Conservation (phyloP, 371 early-diverging fungal genomes). For the Entomophthora muscae region DNA sequence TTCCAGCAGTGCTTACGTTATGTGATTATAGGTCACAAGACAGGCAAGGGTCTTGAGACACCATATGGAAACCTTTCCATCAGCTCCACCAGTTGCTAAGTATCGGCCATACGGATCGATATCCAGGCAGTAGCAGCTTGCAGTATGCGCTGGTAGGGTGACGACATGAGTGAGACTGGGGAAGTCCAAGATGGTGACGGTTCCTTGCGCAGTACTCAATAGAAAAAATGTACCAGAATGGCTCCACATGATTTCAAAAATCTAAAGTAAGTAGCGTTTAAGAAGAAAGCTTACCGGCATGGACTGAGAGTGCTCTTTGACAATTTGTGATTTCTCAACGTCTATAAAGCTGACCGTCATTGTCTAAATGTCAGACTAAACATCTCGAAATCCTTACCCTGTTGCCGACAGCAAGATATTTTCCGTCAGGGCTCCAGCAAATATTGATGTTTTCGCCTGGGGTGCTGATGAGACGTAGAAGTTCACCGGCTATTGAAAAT, state of each 20-base stretch:
- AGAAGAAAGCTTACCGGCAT: neutral
- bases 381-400: conserved; percentile 25
- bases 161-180: conserved; percentile 32
- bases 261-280: conserved; percentile 19
- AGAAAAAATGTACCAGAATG: conserved; percentile 53
- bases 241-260: conserved; percentile 71
- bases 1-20: conserved; percentile 8
- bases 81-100: conserved; percentile 54
- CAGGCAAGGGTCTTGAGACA: conserved; percentile 21
- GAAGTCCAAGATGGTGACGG: conserved; percentile 45
- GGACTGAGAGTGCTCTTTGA: neutral
- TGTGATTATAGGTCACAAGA: conserved; percentile 10
- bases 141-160: conserved; percentile 51
- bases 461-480: conserved; percentile 42
- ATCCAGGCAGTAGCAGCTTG: conserved; percentile 67
- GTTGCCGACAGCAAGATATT: conserved; percentile 62
- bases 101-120: conserved; percentile 63
- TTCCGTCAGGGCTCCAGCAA: conserved; percentile 67
- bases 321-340: neutral
- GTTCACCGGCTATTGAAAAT: conserved; percentile 28
- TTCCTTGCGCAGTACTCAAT: conserved; percentile 61
- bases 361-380: neutral
- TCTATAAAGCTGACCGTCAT: neutral
- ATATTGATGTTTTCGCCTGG: conserved; percentile 74
- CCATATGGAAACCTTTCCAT: conserved; percentile 47